Evolutionary conservation across 768 basidiomycete species (phyloP).

Genomic region (Rhodotorula paludigena): DNA sequence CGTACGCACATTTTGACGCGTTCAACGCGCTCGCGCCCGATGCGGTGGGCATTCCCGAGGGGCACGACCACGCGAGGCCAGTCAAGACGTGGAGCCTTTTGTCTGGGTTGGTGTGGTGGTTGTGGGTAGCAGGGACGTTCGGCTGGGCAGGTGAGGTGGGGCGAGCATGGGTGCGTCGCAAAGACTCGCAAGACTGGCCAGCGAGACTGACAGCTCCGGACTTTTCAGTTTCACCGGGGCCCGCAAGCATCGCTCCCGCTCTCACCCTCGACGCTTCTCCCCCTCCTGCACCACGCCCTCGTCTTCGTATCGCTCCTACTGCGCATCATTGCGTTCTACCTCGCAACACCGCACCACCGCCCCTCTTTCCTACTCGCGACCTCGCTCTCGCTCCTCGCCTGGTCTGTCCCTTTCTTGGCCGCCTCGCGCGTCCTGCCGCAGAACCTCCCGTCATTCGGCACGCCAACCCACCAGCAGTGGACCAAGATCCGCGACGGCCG

Average conservation of each 20-base stretch:
- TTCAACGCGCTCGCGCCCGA: slow-evolving; percentile 37
- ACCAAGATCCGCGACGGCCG: slow-evolving; percentile 57
- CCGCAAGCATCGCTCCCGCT: slow-evolving; percentile 33
- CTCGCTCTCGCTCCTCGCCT: slow-evolving; percentile 38
- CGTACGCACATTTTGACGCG: slow-evolving; percentile 36
- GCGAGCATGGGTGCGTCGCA: slow-evolving; percentile 28
- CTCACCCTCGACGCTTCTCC: slow-evolving; percentile 36
- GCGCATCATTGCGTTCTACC: slow-evolving; percentile 23
- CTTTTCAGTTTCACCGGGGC: slow-evolving; percentile 13
- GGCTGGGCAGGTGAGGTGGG: slow-evolving; percentile 39
- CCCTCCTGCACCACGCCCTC: slow-evolving; percentile 37
- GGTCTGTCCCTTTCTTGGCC: slow-evolving; percentile 38
- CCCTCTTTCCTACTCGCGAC: slow-evolving; percentile 30
- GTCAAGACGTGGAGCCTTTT: slow-evolving; percentile 24
- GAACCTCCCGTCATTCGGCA: slow-evolving; percentile 37
- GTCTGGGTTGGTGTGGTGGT: slow-evolving; percentile 26
- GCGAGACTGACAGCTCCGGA: too few species aligned
- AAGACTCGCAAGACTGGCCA: too few species aligned
- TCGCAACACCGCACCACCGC: slow-evolving; percentile 16
- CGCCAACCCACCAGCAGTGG: slow-evolving; percentile 45
- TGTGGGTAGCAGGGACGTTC: slow-evolving; percentile 35
- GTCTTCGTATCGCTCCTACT: slow-evolving; percentile 31
- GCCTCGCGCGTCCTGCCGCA: slow-evolving; percentile 40
- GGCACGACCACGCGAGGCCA: background rate
- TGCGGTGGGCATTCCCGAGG: background rate